Evolutionary conservation across 805 yeast species (phyloP), one percentile per base, ranked within the genome.

Genomic region (Wickerhamiella dianesei): DNA sequence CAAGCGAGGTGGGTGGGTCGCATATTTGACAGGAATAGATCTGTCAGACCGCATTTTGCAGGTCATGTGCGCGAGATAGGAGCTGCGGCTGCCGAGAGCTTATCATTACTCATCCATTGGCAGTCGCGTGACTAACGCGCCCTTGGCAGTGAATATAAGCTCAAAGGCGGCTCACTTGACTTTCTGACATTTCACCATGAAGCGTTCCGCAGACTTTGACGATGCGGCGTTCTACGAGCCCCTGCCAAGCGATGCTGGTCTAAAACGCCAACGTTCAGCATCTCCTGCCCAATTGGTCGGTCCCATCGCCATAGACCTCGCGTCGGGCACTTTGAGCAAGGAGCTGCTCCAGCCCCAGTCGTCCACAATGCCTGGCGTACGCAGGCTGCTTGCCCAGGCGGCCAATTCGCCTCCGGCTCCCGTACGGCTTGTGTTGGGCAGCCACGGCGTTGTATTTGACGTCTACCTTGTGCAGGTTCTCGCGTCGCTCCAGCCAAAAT

Each of bases 351-450:
- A 48, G 17, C 51, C 51, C 3, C 43, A 45, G 16, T 41, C 43
- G 36, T 43, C 43, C n/a, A 18, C 32, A 21, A 35, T 45, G 44
- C 48, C 51, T 5, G 51, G 51, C 20, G 37, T 48, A 12, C 44
- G 48, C 13, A 35, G 50, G 39, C 32, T 25, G 32, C 32, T 25
- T 25, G 32, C 32, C 32, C 32, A 25, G 12, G 32, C 41, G 41
- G 25, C 25, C 17, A 20, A 39, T 19, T 6, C 41, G 8, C 25
- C 41, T 22, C 18, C 41, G 9, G 41, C 25, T 6, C 41, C 41
- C 17, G 41, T 20, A 18, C 21, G 25, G 8, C 25, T 39, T 21
- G n/a, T 18, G n/a, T 19, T 19, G 41, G 41, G 25, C 21, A 9
- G 8, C 25, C 25, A 21, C 12, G 32, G 32, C 32, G 32, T 25